Conservation (phyloP, 108 stramenopile species). For the Nannochloropsis salina region DNA sequence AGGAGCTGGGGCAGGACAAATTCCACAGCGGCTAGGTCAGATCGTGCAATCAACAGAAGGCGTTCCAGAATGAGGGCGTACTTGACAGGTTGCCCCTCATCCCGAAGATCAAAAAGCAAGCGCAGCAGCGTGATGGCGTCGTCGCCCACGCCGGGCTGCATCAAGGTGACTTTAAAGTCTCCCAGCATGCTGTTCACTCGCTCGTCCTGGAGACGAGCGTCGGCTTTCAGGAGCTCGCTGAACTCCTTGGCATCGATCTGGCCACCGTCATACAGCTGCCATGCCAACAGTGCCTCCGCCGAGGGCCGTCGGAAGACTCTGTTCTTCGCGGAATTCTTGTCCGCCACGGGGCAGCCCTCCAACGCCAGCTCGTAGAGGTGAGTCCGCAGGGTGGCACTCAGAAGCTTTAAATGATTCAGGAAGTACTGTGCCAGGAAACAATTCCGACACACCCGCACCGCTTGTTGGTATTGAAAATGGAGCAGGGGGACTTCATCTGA, state of each 20-base stretch:
- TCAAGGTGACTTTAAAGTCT: background rate
- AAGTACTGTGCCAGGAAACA: background rate
- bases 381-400: background rate
- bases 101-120: background rate
- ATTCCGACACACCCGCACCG: background rate
- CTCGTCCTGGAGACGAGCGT: background rate
- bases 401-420: background rate
- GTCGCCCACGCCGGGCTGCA: conserved; percentile 4
- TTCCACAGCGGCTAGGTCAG: background rate
- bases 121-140: conserved; percentile 3
- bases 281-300: background rate
- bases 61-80: conserved; percentile 18
- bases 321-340: background rate
- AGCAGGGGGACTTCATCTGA: conserved; percentile 12
- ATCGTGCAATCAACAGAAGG: background rate
- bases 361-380: background rate
- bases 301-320: conserved; percentile 8
- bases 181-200: background rate
- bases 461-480: background rate
- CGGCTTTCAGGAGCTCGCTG: background rate
- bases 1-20: conserved; percentile 20
- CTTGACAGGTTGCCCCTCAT: conserved; percentile 18
- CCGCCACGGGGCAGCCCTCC: background rate
- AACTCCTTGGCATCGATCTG: conserved; percentile 16
- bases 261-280: background rate